Conservation (phyloP, 2,329 filamentous ascomycete genomes). For the Cladosporium sp. region DNA sequence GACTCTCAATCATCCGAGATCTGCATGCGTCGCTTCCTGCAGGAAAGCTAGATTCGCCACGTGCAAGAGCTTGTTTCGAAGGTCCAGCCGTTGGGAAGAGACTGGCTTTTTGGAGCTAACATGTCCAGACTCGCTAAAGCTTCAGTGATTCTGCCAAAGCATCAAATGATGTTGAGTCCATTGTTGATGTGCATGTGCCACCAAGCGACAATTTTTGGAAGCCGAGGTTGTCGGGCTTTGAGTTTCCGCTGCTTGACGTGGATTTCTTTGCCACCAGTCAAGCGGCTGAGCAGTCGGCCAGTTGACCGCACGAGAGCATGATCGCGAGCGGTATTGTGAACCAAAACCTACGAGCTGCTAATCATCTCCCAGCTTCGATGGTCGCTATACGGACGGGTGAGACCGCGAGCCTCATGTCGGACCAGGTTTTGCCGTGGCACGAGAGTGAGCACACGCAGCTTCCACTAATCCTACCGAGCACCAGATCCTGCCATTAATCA, state of each 20-base stretch:
- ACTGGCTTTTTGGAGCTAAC: background rate
- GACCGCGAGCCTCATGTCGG: too few relatives aligned
- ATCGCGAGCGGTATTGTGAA: too few relatives aligned
- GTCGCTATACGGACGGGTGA: too few relatives aligned
- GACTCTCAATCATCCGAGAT: constrained; percentile 15
- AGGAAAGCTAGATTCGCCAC: background rate
- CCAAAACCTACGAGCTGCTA: too few relatives aligned
- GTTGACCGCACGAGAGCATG: too few relatives aligned
- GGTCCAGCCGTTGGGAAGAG: background rate
- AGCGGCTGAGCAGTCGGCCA: too few relatives aligned
- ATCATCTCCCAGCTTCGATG: too few relatives aligned
- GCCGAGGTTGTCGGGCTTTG: background rate
- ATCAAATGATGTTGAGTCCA: background rate
- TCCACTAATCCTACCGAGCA: too few relatives aligned
- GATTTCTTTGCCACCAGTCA: too few relatives aligned
- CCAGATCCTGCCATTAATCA: too few relatives aligned
- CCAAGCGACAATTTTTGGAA: background rate
- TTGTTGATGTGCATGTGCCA: background rate
- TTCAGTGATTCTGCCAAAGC: background rate
- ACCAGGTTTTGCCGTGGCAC: too few relatives aligned
- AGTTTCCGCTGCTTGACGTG: background rate
- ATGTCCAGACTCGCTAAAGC: background rate
- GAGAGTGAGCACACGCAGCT: too few relatives aligned
- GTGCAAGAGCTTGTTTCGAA: background rate
- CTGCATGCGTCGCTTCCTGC: background rate